Conservation (phyloP, 495 filamentous ascomycete species). For the Oidiodendron maius region DNA sequence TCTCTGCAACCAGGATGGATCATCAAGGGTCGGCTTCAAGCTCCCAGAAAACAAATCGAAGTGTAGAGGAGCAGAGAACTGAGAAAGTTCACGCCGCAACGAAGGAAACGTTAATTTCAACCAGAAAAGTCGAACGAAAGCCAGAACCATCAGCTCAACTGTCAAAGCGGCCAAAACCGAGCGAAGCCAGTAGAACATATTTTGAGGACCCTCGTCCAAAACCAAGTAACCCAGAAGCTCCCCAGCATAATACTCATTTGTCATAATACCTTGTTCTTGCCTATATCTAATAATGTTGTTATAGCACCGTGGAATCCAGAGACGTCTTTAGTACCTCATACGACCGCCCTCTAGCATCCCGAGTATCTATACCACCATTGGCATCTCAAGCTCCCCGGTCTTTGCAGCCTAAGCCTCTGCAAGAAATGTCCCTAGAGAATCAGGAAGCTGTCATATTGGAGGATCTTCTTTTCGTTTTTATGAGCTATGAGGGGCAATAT, state of each 20-base stretch:
- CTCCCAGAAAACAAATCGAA: constrained; percentile 13
- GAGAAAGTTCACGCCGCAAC: constrained; percentile 56
- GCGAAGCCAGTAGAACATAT: constrained; percentile 11
- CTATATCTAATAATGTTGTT: neutral
- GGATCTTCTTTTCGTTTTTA: constrained; percentile 89
- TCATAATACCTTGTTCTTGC: neutral
- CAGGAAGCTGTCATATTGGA: constrained; percentile 86
- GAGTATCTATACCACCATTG: constrained; percentile 78
- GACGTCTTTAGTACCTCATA: constrained; percentile 73
- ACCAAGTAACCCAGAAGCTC: constrained; percentile 11
- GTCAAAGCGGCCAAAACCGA: constrained; percentile 6
- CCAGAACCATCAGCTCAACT: constrained; percentile 29
- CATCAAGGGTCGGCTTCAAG: constrained; percentile 22
- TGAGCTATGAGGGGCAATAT: constrained; percentile 97
- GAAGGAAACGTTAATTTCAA: constrained; percentile 55
- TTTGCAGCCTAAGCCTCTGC: constrained; percentile 66
- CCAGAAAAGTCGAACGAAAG: constrained; percentile 61
- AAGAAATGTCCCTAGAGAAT: constrained; percentile 64
- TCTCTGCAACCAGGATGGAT: constrained; percentile 4
- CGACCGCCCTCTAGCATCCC: constrained; percentile 83
- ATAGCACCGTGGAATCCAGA: constrained; percentile 67
- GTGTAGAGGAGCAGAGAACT: constrained; percentile 25
- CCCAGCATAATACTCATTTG: constrained; percentile 16
- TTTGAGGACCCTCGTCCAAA: constrained; percentile 15
- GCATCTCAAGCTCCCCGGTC: constrained; percentile 65